phyloP scores from a whole-genome alignment of 2,329 filamentous ascomycete species.

The Monosporascus sp. region DNA sequence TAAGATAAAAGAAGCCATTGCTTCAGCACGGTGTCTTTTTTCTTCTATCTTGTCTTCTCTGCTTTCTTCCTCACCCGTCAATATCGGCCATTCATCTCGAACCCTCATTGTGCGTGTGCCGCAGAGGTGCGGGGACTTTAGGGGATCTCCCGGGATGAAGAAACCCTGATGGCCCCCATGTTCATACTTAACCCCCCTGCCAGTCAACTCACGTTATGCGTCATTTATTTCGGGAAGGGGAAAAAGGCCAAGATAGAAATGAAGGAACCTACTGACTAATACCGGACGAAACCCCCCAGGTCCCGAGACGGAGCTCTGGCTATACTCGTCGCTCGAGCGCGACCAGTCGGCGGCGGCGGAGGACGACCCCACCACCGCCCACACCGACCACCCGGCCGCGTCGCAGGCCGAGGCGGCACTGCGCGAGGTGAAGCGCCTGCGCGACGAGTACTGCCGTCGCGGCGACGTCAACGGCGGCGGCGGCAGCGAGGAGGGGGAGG shows the following conservation, averaged over 20 bases:
- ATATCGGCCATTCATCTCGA: too few relatives aligned
- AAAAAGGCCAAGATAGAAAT: not conserved
- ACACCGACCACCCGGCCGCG: too few relatives aligned
- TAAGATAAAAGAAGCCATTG: too few relatives aligned
- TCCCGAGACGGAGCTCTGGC: constrained; percentile 60
- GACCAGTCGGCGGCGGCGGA: constrained; percentile 10
- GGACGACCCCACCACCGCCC: not conserved
- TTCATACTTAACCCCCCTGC: too few relatives aligned
- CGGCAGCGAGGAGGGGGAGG: constrained; percentile 19
- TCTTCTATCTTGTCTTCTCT: too few relatives aligned
- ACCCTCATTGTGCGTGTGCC: too few relatives aligned
- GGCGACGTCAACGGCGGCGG: constrained; percentile 3
- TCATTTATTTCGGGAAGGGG: not conserved
- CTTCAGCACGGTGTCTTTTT: too few relatives aligned
- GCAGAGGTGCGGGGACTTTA: too few relatives aligned
- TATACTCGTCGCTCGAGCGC: constrained; percentile 50
- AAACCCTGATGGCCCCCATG: too few relatives aligned
- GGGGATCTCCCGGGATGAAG: too few relatives aligned
- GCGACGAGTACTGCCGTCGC: constrained; percentile 14
- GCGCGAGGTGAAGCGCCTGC: constrained; percentile 14
- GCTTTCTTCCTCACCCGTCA: too few relatives aligned
- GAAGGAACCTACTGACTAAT: not conserved
- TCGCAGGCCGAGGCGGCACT: constrained; percentile 8
- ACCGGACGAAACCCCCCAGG: constrained; percentile 9
- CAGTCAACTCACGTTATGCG: not conserved